These are phyloP conservation scores for Whalleya microplaca DNA, from an alignment of 2,329 filamentous ascomycete genomes.

Conservation along the genomic window DNA sequence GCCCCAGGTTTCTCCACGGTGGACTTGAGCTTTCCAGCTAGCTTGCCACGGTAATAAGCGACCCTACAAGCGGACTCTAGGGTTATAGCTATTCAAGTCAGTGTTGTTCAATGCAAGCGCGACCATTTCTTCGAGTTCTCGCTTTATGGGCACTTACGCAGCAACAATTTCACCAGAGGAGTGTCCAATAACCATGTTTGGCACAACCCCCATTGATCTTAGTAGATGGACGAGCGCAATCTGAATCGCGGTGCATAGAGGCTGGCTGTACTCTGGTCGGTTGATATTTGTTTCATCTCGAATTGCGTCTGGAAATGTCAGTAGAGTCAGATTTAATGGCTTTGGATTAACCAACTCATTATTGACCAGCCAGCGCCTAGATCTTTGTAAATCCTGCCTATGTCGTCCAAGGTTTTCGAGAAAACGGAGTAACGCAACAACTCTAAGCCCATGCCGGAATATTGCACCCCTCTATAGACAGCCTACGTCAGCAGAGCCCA, in stretches of 20 bases:
- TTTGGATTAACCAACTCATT: slow-evolving; percentile 21
- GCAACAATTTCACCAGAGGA: slow-evolving; percentile 45
- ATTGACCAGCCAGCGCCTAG: slow-evolving; percentile 35
- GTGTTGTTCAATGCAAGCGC: too few species aligned
- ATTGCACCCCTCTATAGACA: slow-evolving; percentile 36
- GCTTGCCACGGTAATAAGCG: slow-evolving; percentile 39
- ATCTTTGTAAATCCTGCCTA: slow-evolving; percentile 19
- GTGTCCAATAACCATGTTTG: slow-evolving; percentile 38
- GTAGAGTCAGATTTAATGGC: slow-evolving; percentile 14
- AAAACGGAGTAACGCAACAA: slow-evolving; percentile 35
- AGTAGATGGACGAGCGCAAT: slow-evolving; percentile 41
- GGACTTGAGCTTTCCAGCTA: slow-evolving; percentile 32
- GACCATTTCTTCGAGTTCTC: too few species aligned
- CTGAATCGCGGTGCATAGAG: slow-evolving; percentile 40
- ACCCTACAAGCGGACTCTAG: slow-evolving; percentile 37
- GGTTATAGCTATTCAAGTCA: slow-evolving; percentile 24
- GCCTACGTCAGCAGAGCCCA: too few species aligned
- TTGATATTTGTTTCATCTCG: too few species aligned
- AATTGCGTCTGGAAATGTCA: slow-evolving; percentile 20
- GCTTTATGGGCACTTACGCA: slow-evolving; percentile 30
- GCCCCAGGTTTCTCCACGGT: slow-evolving; percentile 16
- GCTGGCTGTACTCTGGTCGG: slow-evolving; percentile 35
- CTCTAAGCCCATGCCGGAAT: slow-evolving; percentile 31
- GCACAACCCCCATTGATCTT: slow-evolving; percentile 30
- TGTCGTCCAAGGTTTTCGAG: slow-evolving; percentile 14